phyloP scores from a whole-genome alignment of 352 stramenopile species.

The Globisporangium takayamanum region DNA sequence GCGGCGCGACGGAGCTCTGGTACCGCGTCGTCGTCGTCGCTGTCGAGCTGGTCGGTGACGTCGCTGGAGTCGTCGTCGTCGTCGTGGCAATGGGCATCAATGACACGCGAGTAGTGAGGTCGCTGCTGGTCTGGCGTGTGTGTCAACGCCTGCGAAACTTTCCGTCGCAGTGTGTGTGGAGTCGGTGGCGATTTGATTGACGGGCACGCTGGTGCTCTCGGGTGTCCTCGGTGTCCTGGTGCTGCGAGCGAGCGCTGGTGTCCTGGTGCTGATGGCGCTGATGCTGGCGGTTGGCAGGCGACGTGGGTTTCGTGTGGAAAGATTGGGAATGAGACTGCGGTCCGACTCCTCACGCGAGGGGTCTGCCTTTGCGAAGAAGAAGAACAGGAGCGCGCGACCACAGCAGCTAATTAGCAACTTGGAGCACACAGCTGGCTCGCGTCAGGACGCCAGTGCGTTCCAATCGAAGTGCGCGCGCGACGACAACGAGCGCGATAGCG shows the following conservation, averaged over 20 bases:
- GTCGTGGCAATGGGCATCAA: neutral
- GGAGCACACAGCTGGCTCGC: neutral
- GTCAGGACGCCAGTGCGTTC: neutral
- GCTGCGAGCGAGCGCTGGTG: neutral
- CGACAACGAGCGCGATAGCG: neutral
- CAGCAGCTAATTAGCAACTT: neutral
- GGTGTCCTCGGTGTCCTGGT: too few species aligned
- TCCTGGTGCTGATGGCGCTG: neutral
- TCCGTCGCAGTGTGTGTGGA: slow-evolving; percentile 6
- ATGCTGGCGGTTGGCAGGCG: neutral
- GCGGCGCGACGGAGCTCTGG: slow-evolving; percentile 13
- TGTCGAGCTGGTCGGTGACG: neutral
- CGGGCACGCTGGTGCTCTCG: neutral
- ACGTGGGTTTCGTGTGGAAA: slow-evolving; percentile 15
- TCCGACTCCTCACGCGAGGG: slow-evolving; percentile 11
- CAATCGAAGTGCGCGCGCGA: neutral
- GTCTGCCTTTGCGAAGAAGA: neutral
- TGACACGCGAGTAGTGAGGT: too few species aligned
- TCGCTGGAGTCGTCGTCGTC: neutral
- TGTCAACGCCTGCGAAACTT: neutral
- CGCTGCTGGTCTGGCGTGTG: too few species aligned
- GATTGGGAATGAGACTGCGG: slow-evolving; percentile 10
- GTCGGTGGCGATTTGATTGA: neutral
- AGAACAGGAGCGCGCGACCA: neutral
- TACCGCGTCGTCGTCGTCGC: slow-evolving; percentile 1